A percentile compares a stretch with the other conserved stretches of the same genome.
phyloP scores from a whole-genome alignment of 306 rosid genomes.

The Fragaria ananassa region DNA sequence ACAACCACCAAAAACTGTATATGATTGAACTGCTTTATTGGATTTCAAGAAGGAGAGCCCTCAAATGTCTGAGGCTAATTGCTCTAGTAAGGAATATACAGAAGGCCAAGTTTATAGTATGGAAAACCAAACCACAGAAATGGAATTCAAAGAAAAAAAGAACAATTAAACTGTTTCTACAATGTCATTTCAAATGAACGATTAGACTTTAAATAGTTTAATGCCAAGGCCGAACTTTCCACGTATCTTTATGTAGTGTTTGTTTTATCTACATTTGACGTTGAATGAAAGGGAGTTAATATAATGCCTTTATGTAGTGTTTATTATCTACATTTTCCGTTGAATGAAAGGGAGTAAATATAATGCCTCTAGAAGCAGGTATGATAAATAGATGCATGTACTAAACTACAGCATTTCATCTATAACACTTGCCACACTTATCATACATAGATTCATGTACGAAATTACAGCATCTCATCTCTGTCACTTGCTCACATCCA shows the following conservation, averaged over 20 bases:
- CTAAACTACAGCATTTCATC: neutral
- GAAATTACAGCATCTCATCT: slow-evolving; percentile 12
- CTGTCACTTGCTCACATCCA: slow-evolving; percentile 24
- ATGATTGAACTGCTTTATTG: slow-evolving; percentile 23
- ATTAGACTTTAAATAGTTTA: neutral
- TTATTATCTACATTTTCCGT: neutral
- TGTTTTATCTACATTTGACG: neutral
- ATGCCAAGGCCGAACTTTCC: neutral
- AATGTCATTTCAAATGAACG: neutral
- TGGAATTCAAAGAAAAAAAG: slow-evolving; percentile 31
- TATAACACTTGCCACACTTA: neutral
- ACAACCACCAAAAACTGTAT: slow-evolving; percentile 4
- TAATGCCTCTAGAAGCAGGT: neutral
- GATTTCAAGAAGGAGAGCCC: slow-evolving; percentile 14
- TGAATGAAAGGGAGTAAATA: neutral
- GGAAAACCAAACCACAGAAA: slow-evolving; percentile 31
- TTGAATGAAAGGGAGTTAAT: neutral
- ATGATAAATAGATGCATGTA: neutral
- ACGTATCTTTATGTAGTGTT: neutral
- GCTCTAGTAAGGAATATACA: slow-evolving; percentile 12
- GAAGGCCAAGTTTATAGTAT: slow-evolving; percentile 3
- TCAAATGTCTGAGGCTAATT: slow-evolving; percentile 7
- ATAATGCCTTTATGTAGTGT: neutral
- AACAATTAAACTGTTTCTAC: slow-evolving; percentile 14
- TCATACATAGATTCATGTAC: neutral